Base-by-base conservation (phyloP, 805 yeast genomes). In the Saturnispora kantuleensis region DNA sequence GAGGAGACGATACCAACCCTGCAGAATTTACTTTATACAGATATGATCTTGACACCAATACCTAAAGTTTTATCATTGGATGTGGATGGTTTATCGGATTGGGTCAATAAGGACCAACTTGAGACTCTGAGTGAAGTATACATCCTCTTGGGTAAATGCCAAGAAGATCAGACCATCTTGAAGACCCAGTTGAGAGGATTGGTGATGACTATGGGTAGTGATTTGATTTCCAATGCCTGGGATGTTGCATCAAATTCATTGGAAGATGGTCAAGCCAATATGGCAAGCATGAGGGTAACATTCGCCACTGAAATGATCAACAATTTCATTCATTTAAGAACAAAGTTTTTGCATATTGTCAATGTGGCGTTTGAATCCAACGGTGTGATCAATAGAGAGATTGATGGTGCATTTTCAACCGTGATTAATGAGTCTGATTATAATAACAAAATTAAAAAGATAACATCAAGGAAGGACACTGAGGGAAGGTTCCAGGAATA, bases 301-400 rank as follows among this genome's bases (percentile, higher is more conserved):
- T 74, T 72, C 52, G 93, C 95, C 0, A 68, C 76, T 3, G 67
- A 69, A 43, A 88, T 94, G 90, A 72, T 84, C 9, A 74, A 74
- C 37, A 67, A 72, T 28, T 69, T 84, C 3, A 57, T 84, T 10
- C 60, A 57, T 10, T 63, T 77, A 46, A 79, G 74, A 51, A 65
- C 63, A 5, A 76, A 75, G 47, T 76, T 76, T 52, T 73, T 71
- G 32, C 29, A 38, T 3, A 65, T 88, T 2, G 60, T 77, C 28
- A 62, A 65, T 18, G 57, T 60, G 6, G 66, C 83, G 2, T 77
- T 81, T 51, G 65, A 64, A 3, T 68, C 64, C 38, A 76, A 82
- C 52, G 59, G 65, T 2, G 62, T 67, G 1, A 50, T 83, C 31
- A 74, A 71, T 42, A 76, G 73, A 49, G 67, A 78, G 3, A 67